These are phyloP conservation scores for Phenoliferia sp. DNA, from an alignment of 1,284 basidiomycete genomes.

Conservation along the genomic window DNA sequence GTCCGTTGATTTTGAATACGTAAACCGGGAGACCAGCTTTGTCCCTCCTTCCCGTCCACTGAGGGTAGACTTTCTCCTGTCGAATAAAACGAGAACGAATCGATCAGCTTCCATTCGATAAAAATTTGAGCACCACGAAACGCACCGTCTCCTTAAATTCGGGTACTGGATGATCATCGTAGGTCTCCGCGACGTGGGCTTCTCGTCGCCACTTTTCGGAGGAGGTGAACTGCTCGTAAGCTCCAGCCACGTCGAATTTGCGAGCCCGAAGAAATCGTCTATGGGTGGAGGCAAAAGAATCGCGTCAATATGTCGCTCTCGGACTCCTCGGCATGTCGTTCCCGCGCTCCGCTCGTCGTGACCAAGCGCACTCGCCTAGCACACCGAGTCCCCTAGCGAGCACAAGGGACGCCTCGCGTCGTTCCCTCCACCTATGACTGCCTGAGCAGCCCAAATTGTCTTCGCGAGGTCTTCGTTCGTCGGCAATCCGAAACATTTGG, in stretches of 20 bases:
- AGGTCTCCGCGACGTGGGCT: slow-evolving; percentile 59
- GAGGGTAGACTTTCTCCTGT: slow-evolving; percentile 56
- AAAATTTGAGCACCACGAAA: not conserved
- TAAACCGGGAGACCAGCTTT: slow-evolving; percentile 66
- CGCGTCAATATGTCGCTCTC: no score
- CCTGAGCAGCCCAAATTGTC: no score
- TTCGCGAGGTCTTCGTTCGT: not conserved
- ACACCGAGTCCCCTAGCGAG: no score
- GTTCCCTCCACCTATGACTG: no score
- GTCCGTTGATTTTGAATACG: slow-evolving; percentile 61
- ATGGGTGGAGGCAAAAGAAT: no score
- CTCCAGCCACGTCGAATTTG: slow-evolving; percentile 57
- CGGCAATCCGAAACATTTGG: slow-evolving; percentile 11
- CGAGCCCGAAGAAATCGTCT: slow-evolving; percentile 73
- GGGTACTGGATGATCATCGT: slow-evolving; percentile 53
- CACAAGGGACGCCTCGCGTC: no score
- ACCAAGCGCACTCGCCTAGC: no score
- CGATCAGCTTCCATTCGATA: not conserved
- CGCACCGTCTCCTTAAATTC: slow-evolving; percentile 59
- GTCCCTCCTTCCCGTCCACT: slow-evolving; percentile 56
- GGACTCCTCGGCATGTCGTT: no score
- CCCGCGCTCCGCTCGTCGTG: no score
- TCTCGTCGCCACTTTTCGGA: slow-evolving; percentile 60
- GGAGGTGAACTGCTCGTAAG: slow-evolving; percentile 62
- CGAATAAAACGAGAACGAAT: not conserved